Percentiles rank a stretch among this genome's conserved stretches.
These are phyloP conservation scores for Paxillus rubicundulus DNA, from an alignment of 768 basidiomycete species.

Conservation along the genomic window DNA sequence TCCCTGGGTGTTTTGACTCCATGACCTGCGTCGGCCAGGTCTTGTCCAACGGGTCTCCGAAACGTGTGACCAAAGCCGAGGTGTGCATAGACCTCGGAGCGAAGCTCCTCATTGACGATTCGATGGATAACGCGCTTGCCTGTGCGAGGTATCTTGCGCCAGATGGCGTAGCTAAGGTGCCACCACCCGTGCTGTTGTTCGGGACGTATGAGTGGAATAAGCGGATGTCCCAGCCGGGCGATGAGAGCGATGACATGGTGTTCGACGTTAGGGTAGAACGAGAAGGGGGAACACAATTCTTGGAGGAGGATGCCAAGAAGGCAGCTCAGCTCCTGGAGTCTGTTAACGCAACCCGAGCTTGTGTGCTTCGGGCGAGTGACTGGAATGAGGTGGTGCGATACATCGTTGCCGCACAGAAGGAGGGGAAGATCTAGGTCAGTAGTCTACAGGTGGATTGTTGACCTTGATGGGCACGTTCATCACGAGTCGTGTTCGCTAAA, in stretches of 20 bases:
- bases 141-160: constrained; percentile 34
- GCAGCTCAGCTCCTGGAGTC: constrained; percentile 35
- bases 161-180: constrained; percentile 6
- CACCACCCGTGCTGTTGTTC: constrained; percentile 60
- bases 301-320: constrained; percentile 42
- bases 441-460: background rate
- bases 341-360: constrained; percentile 42
- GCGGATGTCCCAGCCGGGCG: constrained; percentile 41
- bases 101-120: constrained; percentile 69
- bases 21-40: constrained; percentile 70
- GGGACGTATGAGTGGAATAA: constrained; percentile 71
- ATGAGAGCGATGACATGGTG: constrained; percentile 44
- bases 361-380: constrained; percentile 48
- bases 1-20: constrained; percentile 56
- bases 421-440: background rate
- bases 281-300: constrained; percentile 49
- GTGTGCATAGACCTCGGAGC: constrained; percentile 60
- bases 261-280: constrained; percentile 45
- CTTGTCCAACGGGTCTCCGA: constrained; percentile 49
- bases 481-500: too few relatives aligned
- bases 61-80: constrained; percentile 61
- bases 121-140: constrained; percentile 64
- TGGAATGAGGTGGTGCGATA: constrained; percentile 54
- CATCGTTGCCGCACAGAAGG: background rate
- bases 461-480: too few relatives aligned